Evolutionary conservation across 306 rosid genomes (phyloP).

Genomic region (Oemleria cerasiformis): DNA sequence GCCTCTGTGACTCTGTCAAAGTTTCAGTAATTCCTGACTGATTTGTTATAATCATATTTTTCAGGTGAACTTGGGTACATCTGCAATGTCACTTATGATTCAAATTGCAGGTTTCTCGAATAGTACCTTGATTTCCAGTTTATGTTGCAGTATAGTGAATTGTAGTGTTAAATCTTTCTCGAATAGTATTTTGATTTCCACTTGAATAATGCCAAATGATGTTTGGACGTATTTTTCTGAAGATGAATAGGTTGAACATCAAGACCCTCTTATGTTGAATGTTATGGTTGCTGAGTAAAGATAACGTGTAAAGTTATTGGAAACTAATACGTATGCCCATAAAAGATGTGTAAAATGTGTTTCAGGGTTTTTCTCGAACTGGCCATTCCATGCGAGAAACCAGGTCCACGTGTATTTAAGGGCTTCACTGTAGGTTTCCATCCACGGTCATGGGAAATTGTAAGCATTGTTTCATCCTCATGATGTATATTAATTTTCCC

Average conservation of each 20-base stretch:
- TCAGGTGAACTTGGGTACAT: slow-evolving; percentile 84
- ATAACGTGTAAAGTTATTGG: background rate
- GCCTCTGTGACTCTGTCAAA: background rate
- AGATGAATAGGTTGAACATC: background rate
- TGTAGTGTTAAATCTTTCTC: background rate
- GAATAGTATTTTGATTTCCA: background rate
- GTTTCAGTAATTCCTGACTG: background rate
- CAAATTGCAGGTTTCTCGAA: slow-evolving; percentile 74
- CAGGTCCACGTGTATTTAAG: slow-evolving; percentile 75
- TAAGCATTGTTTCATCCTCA: slow-evolving; percentile 41
- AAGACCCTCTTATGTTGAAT: background rate
- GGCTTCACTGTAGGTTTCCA: slow-evolving; percentile 97
- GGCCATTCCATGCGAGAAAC: slow-evolving; percentile 67
- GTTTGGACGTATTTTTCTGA: background rate
- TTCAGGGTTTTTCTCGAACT: slow-evolving; percentile 78
- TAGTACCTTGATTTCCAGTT: slow-evolving; percentile 19
- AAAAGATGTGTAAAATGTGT: background rate
- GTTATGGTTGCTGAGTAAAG: background rate
- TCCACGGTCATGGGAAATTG: slow-evolving; percentile 97
- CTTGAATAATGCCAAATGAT: background rate
- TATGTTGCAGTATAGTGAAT: background rate
- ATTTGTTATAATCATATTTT: slow-evolving; percentile 2
- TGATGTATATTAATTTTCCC: slow-evolving; percentile 17
- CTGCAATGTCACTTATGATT: slow-evolving; percentile 69
- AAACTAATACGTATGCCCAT: background rate